phyloP scores from a whole-genome alignment of 2,329 filamentous ascomycete genomes.

The Didymella glomerata region DNA sequence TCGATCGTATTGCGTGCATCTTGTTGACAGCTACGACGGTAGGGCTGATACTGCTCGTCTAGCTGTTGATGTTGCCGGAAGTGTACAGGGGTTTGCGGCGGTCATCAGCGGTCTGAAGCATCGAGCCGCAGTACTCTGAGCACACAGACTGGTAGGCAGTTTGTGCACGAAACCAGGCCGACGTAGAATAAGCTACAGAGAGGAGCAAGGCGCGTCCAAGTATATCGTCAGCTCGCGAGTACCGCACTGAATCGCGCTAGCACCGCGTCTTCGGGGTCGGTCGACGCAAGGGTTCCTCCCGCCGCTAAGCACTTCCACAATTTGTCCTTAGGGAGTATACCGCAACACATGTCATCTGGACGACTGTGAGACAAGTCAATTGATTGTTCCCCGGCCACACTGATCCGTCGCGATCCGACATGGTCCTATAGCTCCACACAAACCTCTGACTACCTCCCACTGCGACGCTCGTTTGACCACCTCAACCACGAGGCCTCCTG shows the following conservation, averaged over 20 bases:
- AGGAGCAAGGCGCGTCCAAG: neutral
- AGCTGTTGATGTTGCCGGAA: neutral
- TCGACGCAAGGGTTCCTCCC: constrained; percentile 17
- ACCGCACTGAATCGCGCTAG: constrained; percentile 11
- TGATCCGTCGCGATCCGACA: constrained; percentile 19
- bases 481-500: constrained; percentile 18
- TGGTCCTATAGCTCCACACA: constrained; percentile 26
- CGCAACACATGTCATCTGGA: constrained; percentile 16
- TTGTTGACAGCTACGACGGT: neutral
- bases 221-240: constrained; percentile 15
- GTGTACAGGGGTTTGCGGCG: neutral
- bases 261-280: neutral
- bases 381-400: neutral
- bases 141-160: too few relatives aligned
- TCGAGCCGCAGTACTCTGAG: neutral
- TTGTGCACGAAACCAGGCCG: neutral
- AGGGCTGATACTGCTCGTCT: neutral
- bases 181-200: too few relatives aligned
- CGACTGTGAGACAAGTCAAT: constrained; percentile 9
- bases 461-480: constrained; percentile 8
- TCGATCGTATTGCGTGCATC: neutral
- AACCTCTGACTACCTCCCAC: neutral
- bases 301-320: constrained; percentile 13
- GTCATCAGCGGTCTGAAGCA: neutral
- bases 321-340: constrained; percentile 15